Base-by-base conservation (phyloP, 2,329 filamentous ascomycete species). In the Arthrobotrys iridis region DNA sequence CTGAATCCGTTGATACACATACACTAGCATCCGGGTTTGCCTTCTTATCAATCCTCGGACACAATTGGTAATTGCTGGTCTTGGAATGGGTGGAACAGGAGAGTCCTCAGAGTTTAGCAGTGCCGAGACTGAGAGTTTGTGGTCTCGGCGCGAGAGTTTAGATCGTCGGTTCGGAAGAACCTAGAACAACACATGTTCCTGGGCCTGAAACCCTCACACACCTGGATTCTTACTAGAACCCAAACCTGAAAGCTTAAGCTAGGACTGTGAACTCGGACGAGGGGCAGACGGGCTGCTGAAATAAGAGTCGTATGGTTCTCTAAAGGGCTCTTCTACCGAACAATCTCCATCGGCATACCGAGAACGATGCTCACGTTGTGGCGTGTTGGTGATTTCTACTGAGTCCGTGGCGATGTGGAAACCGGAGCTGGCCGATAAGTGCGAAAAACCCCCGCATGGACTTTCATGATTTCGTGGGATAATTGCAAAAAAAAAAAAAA, bases 371-470 rank as follows among this genome's bases (percentile, higher is more conserved):
- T 55, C 18, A 5, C 10, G 28, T 33, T 55, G n/a, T 33, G n/a
- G n/a, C n/a, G n/a, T n/a, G n/a, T n/a, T n/a, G n/a, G n/a, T n/a
- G n/a, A n/a, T 15, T 10, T 10, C 18, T 15, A 45, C 7, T 45
- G 10, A 8, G n/a, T 28, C 24, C n/a, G 15, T 6, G 33, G 33
- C 33, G 6, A 6, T 43, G 13, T n/a, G 13, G 10, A 40, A 4
- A 11, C 22, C 60, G 60, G 60, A 30, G 33, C 30, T 64, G 45
- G 45, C 55, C 35, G 55, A 43, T 41, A 15, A 18, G 22, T 33
- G 45, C 40, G 18, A 26, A 4, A 35, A 22, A 45, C 30, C 11
- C 35, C n/a, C n/a, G n/a, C n/a, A n/a, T n/a, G 15, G 37, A 20
- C 7, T 18, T 35, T 35, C 46, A 35, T 35, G 62, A 57, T 55